phyloP scores from a whole-genome alignment of 2,329 filamentous ascomycete species.

The Aspergillus unguis region DNA sequence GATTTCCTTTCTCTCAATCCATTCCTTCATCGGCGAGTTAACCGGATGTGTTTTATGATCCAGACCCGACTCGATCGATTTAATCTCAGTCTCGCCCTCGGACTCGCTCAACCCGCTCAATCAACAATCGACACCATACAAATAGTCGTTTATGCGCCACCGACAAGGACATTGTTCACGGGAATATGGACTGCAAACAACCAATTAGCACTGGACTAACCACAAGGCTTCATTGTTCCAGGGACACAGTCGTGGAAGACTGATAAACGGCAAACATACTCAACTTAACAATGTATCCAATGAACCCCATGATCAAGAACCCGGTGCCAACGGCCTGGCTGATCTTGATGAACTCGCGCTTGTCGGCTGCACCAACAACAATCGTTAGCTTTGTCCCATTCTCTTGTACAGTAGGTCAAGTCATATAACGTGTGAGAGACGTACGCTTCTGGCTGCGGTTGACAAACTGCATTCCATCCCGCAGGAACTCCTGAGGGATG shows the following conservation, averaged over 20 bases:
- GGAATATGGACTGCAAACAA: constrained; percentile 45
- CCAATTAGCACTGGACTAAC: constrained; percentile 13
- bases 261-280: constrained; percentile 40
- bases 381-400: neutral
- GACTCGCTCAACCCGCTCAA: neutral
- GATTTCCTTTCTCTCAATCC: neutral
- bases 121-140: neutral
- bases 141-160: constrained; percentile 37
- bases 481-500: constrained; percentile 23
- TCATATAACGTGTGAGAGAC: constrained; percentile 1
- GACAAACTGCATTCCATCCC: constrained; percentile 23
- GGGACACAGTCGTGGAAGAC: too few species aligned
- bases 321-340: constrained; percentile 59
- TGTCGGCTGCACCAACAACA: constrained; percentile 45
- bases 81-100: too few species aligned
- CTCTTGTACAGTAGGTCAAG: neutral
- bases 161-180: constrained; percentile 51
- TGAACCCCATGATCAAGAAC: constrained; percentile 57
- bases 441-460: constrained; percentile 24
- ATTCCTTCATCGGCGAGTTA: neutral
- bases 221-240: too few species aligned
- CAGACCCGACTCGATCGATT: too few species aligned
- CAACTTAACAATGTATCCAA: constrained; percentile 60
- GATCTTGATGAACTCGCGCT: constrained; percentile 60
- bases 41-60: too few species aligned